phyloP scores from a whole-genome alignment of 192 early-diverging fungal species.

The Coemansia furcata region DNA sequence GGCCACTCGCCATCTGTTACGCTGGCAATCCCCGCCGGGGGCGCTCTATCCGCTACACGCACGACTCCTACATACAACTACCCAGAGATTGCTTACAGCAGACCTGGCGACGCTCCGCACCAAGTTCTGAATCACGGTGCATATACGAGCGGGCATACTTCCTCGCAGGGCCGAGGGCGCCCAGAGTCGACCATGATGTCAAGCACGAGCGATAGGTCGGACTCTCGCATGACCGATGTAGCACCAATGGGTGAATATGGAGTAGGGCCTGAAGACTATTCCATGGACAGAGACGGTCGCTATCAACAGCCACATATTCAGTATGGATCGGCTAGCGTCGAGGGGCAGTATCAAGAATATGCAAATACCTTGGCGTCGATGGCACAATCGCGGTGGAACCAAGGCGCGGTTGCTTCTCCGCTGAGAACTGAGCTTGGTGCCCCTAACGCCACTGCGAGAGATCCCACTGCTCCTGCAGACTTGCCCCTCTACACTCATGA shows the following conservation, averaged over 20 bases:
- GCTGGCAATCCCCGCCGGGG: neutral
- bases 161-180: neutral
- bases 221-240: neutral
- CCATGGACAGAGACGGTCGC: neutral
- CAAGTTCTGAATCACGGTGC: neutral
- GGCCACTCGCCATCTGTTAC: slow-evolving; percentile 11
- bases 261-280: neutral
- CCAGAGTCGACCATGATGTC: neutral
- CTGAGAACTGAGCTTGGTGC: slow-evolving; percentile 31
- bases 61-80: slow-evolving; percentile 30
- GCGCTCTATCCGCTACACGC: neutral
- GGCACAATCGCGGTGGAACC: slow-evolving; percentile 44
- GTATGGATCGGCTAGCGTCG: slow-evolving; percentile 2
- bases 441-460: neutral
- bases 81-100: slow-evolving; percentile 32
- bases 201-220: neutral
- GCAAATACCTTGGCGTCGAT: slow-evolving; percentile 17
- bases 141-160: neutral
- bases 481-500: slow-evolving; percentile 3
- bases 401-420: slow-evolving; percentile 32
- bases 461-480: neutral
- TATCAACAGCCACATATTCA: neutral
- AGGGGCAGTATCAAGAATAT: slow-evolving; percentile 25
- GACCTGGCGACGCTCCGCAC: neutral
- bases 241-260: neutral